These are phyloP conservation scores for Trichophyton equinum DNA, from an alignment of 2,329 filamentous ascomycete genomes.

Conservation along the genomic window DNA sequence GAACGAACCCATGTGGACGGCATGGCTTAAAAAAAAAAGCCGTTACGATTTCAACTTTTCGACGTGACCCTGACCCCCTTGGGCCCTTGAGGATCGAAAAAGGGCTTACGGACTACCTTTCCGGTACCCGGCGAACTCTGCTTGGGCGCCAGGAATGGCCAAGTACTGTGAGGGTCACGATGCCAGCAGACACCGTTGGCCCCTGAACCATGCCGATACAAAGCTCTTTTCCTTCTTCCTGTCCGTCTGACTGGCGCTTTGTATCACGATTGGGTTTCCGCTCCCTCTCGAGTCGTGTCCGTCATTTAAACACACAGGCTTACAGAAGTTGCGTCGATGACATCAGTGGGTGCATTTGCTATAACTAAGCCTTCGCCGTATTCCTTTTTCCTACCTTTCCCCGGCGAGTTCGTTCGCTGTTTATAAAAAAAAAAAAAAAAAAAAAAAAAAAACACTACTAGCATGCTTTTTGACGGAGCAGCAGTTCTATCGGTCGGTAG, in stretches of 20 bases:
- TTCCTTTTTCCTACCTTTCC: background rate
- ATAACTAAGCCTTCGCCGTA: background rate
- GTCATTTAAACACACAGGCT: background rate
- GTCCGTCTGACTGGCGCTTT: background rate
- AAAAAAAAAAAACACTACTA: no score
- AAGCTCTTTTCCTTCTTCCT: background rate
- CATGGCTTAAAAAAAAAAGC: background rate
- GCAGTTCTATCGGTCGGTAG: background rate
- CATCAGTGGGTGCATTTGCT: background rate
- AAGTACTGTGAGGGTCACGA: background rate
- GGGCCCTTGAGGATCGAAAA: background rate
- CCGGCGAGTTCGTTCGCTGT: background rate
- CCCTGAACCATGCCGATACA: background rate
- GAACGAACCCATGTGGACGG: background rate
- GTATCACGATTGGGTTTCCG: slow-evolving; percentile 3
- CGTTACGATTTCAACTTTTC: background rate
- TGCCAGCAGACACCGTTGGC: background rate
- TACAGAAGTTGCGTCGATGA: background rate
- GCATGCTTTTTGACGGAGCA: background rate
- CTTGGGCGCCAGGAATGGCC: background rate
- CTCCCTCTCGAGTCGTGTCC: background rate
- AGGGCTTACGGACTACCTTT: background rate
- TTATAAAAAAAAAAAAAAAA: no score
- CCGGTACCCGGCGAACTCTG: slow-evolving; percentile 3
- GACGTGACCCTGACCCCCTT: background rate